Percentiles rank a stretch among this genome's conserved stretches.
These are phyloP conservation scores for Salix brachista DNA, from an alignment of 345 rosid species.

Conservation along the genomic window DNA sequence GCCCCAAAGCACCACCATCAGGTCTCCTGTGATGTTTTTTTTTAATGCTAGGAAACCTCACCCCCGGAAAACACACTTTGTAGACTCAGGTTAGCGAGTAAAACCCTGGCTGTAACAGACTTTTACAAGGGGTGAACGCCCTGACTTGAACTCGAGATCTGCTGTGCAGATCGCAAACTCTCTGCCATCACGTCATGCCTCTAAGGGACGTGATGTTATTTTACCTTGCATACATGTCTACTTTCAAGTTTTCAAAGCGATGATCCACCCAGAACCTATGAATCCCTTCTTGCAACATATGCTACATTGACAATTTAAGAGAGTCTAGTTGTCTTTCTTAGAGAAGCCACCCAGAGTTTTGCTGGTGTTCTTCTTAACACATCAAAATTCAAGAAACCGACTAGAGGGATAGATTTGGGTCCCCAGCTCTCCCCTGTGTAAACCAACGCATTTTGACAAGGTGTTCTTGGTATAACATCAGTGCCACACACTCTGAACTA, in stretches of 20 bases:
- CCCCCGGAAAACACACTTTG: too few relatives aligned
- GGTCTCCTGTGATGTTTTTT: neutral
- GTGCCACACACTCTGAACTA: neutral
- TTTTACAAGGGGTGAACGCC: too few relatives aligned
- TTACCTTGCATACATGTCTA: neutral
- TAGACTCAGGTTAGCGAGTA: too few relatives aligned
- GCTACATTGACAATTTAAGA: neutral
- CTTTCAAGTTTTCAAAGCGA: neutral
- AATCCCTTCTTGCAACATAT: neutral
- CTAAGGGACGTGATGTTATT: neutral
- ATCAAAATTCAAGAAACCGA: neutral
- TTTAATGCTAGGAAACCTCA: too few relatives aligned
- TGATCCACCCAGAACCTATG: neutral
- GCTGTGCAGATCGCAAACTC: too few relatives aligned
- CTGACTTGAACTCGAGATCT: too few relatives aligned
- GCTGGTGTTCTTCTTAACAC: neutral
- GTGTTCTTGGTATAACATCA: neutral
- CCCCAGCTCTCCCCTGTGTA: neutral
- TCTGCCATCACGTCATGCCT: too few relatives aligned
- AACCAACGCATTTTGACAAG: neutral
- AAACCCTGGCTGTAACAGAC: too few relatives aligned
- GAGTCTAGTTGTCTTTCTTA: neutral
- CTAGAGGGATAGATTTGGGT: neutral
- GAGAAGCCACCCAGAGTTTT: neutral
- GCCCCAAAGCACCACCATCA: neutral